Evolutionary conservation across 1,139 yeast species (phyloP).

Genomic region (Yamadazyma songkhlaensis): DNA sequence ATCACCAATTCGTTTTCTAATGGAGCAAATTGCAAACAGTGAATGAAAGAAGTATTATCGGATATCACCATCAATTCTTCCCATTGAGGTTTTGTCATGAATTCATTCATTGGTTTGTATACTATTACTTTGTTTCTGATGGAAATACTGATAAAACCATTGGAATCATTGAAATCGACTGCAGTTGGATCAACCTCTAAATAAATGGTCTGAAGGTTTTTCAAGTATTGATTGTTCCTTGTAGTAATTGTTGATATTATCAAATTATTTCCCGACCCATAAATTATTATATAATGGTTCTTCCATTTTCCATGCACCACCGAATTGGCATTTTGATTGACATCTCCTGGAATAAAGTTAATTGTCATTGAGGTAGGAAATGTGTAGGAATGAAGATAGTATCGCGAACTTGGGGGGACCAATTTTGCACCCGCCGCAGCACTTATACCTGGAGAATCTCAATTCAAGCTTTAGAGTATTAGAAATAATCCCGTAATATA

Average conservation of each 20-base stretch:
- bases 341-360: constrained; percentile 83
- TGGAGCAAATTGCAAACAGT: constrained; percentile 66
- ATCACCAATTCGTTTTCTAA: constrained; percentile 55
- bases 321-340: constrained; percentile 55
- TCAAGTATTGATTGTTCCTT: constrained; percentile 10
- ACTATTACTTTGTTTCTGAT: constrained; percentile 29
- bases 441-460: too few species aligned
- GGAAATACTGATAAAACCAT: constrained; percentile 57
- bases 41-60: constrained; percentile 28
- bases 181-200: constrained; percentile 64
- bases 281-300: constrained; percentile 60
- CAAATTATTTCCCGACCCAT: constrained; percentile 86
- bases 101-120: constrained; percentile 46
- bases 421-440: not conserved
- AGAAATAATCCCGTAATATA: not conserved
- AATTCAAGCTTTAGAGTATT: too few species aligned
- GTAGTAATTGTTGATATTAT: constrained; percentile 31
- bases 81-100: constrained; percentile 51
- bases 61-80: constrained; percentile 23
- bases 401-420: not conserved
- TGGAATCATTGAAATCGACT: constrained; percentile 56
- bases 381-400: not conserved
- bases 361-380: constrained; percentile 47
- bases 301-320: constrained; percentile 70
- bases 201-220: constrained; percentile 72